Evolutionary conservation across 106 monocot genomes (phyloP), one percentile per base, ranked within the genome.

Genomic region (Allium cepa): DNA sequence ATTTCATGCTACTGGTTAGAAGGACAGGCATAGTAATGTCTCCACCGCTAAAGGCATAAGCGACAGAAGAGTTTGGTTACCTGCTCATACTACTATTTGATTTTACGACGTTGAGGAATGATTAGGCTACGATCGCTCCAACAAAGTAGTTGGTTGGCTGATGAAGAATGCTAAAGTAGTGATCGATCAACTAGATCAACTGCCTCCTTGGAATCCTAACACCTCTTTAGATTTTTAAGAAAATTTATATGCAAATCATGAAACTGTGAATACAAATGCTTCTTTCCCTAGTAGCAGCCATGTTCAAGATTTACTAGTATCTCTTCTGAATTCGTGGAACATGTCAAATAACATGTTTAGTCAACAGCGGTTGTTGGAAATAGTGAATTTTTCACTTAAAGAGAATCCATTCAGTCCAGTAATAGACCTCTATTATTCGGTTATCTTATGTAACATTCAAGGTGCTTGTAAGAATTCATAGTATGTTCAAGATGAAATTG

Each of bases 401-500:
- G 85, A 85, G 90, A 78, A 80, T 72, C 90, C 90, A 85, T 90
- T 90, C 85, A 90, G 90, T 90, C 89, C 89, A 90, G 82, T 84
- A 76, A 17, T 59, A 69, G 71, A 11, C 76, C 78, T 36, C 64
- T 68, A 11, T 8, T 81, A 63, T 77, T 3, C 12, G 53, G 51
- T 48, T 11, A 50, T 17, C 56, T 36, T 8, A 51, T 67, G 45
- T 51, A 28, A 50, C 53, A 17, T n/a, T 45, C 59, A 22, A 18
- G 26, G 7, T 28, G 53, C 22, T 1, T 22, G 22, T 22, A 22
- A 22, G 22, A 22, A n/a, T 4, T 69, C 56, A 4, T 57, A 62
- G 13, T 28, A 68, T 1, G 46, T 18, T 14, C 47, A 76, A 6
- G 46, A 68, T 12, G 63, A 22, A 22, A 22, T 46, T 7, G 68